Conservation (phyloP, 345 rosid species). For the Citrus medica region DNA sequence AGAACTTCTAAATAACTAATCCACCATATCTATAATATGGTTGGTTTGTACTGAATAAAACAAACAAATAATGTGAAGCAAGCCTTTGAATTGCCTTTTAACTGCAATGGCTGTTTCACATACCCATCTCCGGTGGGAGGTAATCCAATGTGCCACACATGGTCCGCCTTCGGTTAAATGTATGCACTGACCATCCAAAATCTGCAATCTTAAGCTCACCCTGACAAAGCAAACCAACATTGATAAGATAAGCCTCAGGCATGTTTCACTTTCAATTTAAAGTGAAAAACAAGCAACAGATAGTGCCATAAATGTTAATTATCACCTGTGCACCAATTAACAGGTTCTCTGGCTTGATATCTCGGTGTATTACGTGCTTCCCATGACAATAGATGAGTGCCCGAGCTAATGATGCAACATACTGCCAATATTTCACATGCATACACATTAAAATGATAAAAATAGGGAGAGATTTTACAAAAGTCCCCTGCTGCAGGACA, state of each 20-base stretch:
- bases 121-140: constrained; percentile 99
- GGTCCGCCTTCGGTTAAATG: constrained; percentile 91
- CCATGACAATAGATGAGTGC: constrained; percentile 99
- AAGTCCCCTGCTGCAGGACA: not conserved
- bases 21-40: not conserved
- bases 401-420: constrained; percentile 94
- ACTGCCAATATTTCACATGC: constrained; percentile 39
- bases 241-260: constrained; percentile 9
- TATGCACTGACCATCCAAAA: constrained; percentile 99
- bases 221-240: constrained; percentile 32
- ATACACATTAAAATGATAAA: not conserved
- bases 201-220: constrained; percentile 99
- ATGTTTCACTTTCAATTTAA: not conserved
- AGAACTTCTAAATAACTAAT: not conserved
- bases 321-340: constrained; percentile 82
- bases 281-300: not conserved
- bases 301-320: not conserved
- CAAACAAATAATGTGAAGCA: not conserved
- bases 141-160: constrained; percentile 99
- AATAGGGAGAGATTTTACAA: not conserved
- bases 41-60: not conserved
- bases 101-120: constrained; percentile 8
- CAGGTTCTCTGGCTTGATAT: constrained; percentile 95
- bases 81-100: not conserved
- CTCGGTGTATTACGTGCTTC: constrained; percentile 97